Evolutionary conservation across 176 grass and related monocot species (phyloP).

Genomic region (Ampelocalamus luodianensis): DNA sequence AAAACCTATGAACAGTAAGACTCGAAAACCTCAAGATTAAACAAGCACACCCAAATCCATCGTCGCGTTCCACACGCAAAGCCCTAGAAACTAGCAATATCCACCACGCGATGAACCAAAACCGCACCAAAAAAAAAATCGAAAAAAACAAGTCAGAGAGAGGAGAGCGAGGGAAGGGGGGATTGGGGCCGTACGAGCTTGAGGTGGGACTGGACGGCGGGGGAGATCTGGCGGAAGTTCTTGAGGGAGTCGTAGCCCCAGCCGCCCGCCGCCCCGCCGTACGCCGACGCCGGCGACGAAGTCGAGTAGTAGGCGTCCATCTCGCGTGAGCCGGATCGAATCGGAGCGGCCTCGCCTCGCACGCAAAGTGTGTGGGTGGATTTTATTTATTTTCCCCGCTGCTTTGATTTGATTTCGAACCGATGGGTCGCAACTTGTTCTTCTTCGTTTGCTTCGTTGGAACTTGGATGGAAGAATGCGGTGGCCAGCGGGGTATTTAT

Average conservation of each 20-base stretch:
- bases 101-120: background rate
- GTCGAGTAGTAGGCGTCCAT: conserved; percentile 71
- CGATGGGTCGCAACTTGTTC: background rate
- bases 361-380: conserved; percentile 7
- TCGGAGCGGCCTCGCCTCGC: conserved; percentile 21
- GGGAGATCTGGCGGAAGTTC: conserved; percentile 74
- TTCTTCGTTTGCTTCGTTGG: background rate
- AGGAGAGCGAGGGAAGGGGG: background rate
- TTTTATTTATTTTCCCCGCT: background rate
- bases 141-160: background rate
- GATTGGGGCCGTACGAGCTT: conserved; percentile 59
- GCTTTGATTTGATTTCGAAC: background rate
- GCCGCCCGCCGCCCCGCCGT: background rate
- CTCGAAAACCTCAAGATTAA: background rate
- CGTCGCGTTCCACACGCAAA: background rate
- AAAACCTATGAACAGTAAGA: background rate
- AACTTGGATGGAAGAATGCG: too few species aligned
- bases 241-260: conserved; percentile 73
- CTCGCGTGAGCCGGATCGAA: background rate
- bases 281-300: conserved; percentile 31
- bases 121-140: background rate
- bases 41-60: background rate
- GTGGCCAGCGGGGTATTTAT: background rate
- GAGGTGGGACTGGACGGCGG: conserved; percentile 79
- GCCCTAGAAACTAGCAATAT: background rate